Percentiles rank a stretch among this genome's conserved stretches.
Conservation (phyloP, 2,329 filamentous ascomycete species). For the Fusarium humuli region DNA sequence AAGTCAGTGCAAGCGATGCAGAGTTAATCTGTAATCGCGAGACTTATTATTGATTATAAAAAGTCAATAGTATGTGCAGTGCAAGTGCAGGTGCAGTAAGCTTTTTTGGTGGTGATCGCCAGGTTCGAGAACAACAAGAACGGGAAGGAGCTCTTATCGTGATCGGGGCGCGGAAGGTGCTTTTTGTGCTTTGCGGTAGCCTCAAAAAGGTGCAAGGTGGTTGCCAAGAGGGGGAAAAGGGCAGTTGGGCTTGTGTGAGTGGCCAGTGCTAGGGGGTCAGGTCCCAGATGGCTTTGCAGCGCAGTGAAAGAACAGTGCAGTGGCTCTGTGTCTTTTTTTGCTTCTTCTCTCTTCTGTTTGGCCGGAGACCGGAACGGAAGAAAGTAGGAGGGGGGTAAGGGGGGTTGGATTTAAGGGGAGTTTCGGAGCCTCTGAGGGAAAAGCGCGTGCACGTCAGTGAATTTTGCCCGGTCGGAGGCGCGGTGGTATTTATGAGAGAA, state of each 20-base stretch:
- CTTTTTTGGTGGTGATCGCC: conserved; percentile 31
- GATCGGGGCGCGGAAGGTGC: conserved; percentile 36
- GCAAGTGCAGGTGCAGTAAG: conserved; percentile 1
- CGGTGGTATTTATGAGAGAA: conserved; percentile 61
- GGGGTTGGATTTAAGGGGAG: conserved; percentile 48
- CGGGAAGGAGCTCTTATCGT: conserved; percentile 36
- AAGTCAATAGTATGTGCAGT: conserved; percentile 7
- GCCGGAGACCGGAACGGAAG: conserved; percentile 28
- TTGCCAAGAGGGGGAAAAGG: conserved; percentile 28
- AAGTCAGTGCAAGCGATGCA: conserved; percentile 20
- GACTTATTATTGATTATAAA: conserved; percentile 40
- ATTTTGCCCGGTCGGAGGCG: conserved; percentile 58
- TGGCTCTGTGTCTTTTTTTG: conserved; percentile 38
- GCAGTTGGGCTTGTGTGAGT: conserved; percentile 15
- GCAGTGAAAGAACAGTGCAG: conserved; percentile 1
- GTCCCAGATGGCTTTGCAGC: conserved; percentile 24
- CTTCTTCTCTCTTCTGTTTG: conserved; percentile 38
- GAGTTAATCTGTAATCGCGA: conserved; percentile 19
- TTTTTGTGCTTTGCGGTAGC: conserved; percentile 38
- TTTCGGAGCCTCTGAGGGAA: conserved; percentile 56
- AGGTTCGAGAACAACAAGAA: conserved; percentile 38
- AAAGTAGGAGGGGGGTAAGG: conserved; percentile 28
- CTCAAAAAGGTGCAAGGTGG: conserved; percentile 33
- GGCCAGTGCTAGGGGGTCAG: conserved; percentile 21
- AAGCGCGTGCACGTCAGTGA: conserved; percentile 61